Evolutionary conservation across 352 stramenopile genomes (phyloP).

Genomic region (Aphanomyces invadans): DNA sequence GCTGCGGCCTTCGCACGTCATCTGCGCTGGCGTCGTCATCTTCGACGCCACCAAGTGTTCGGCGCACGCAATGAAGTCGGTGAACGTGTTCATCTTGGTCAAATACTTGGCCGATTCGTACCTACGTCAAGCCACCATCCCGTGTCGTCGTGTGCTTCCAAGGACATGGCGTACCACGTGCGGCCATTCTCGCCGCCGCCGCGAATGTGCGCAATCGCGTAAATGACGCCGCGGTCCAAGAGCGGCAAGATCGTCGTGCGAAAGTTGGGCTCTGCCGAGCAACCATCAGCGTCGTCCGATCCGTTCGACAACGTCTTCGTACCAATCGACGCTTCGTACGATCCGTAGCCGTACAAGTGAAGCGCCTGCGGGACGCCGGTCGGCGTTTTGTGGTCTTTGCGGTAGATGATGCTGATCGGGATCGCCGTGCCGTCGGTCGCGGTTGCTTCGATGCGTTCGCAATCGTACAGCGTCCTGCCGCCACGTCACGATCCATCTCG

Average conservation of each 20-base stretch:
- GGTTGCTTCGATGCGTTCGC: constrained; percentile 82
- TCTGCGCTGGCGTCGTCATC: constrained; percentile 64
- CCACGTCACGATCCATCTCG: neutral
- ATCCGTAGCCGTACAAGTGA: constrained; percentile 94
- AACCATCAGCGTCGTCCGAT: neutral
- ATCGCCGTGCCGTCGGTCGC: constrained; percentile 81
- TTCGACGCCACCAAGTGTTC: constrained; percentile 81
- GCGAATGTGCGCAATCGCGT: constrained; percentile 95
- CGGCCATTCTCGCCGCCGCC: constrained; percentile 96
- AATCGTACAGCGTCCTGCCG: constrained; percentile 67
- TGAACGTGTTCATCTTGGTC: constrained; percentile 98
- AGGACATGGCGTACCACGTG: too few species aligned
- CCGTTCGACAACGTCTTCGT: too few species aligned
- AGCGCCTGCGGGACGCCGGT: constrained; percentile 43
- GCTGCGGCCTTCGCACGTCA: constrained; percentile 92
- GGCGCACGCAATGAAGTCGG: constrained; percentile 90
- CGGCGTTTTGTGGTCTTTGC: constrained; percentile 47
- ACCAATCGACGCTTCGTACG: constrained; percentile 88
- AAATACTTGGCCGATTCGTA: constrained; percentile 94
- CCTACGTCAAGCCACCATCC: too few species aligned
- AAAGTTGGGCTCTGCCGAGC: constrained; percentile 79
- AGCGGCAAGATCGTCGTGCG: constrained; percentile 84
- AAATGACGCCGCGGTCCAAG: constrained; percentile 94
- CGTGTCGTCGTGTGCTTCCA: too few species aligned
- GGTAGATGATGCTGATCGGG: constrained; percentile 78